Base-by-base conservation (phyloP, 768 basidiomycete species). In the Ephemerocybe angulata region DNA sequence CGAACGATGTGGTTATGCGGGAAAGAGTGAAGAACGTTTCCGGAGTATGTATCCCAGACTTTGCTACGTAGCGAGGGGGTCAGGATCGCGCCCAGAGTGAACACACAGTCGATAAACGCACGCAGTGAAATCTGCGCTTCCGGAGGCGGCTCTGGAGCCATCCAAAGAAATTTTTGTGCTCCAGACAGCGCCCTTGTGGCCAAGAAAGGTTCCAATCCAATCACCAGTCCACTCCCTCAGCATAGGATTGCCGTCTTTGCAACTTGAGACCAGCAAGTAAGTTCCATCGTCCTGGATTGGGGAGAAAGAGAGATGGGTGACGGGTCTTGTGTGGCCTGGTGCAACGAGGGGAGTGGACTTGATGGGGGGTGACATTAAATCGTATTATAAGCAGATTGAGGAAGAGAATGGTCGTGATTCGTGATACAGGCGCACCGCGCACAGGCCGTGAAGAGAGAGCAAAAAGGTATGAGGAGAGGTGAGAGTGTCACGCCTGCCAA, bases 211-310 rank as follows among this genome's bases (percentile, higher is more conserved):
- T 33, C 97, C 97, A 67, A 97, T 90, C 97, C 97, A 99, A 71
- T 99, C 97, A 30, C 96, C 96, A 53, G 92, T 90, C 95, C 95
- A 96, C 65, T 93, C 89, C 66, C 93, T 84, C 61, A 97, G 76
- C 92, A 96, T 95, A 42, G 93, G 95, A 64, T 93, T 98, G 30
- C 97, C 97, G 79, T 98, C 97, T 74, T 98, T 99, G 78, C 97
- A 98, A 63, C 90, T 90, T 54, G 95, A 98, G 65, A 98, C 88
- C 59, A 99, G 81, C 59, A 98, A 76, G 72, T 87, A 98, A 41
- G 86, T 84, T 59, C 84, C 82, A 71, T 98, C 95, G 22, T 92
- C 81, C 66, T 92, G 84, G 60, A 90, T 80, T 13, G 84, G 75
- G 22, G 93, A 95, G 76, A 97, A 98, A 53, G 93, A 92, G 59